Conservation (phyloP, 768 basidiomycete genomes). For the Mycena galericulata region DNA sequence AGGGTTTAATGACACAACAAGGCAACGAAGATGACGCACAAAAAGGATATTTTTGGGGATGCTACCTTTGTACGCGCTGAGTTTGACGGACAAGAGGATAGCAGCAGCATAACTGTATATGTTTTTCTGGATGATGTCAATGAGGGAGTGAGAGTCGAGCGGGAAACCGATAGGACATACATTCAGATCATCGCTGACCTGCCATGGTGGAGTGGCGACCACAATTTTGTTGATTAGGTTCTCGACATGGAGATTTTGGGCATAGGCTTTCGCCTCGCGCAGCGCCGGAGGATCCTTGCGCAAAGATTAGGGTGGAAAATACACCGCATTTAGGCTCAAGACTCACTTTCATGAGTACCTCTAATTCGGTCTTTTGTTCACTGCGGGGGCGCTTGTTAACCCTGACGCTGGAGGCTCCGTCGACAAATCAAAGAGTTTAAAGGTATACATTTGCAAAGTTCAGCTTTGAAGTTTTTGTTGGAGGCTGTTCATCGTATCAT, state of each 20-base stretch:
- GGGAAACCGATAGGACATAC: background rate
- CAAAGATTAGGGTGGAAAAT: background rate
- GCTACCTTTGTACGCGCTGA: constrained; percentile 37
- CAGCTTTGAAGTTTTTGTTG: background rate
- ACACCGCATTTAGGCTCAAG: background rate
- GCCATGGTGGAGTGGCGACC: constrained; percentile 24
- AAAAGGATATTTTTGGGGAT: constrained; percentile 31
- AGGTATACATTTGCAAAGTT: background rate
- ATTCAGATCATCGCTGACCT: constrained; percentile 17
- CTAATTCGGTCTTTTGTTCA: background rate
- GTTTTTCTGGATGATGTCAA: constrained; percentile 28
- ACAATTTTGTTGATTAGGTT: constrained; percentile 28
- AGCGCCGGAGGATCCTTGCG: background rate
- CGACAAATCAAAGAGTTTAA: background rate
- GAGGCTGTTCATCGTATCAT: constrained; percentile 6
- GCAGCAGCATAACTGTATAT: constrained; percentile 33
- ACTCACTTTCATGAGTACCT: background rate
- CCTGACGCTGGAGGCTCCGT: too few species aligned
- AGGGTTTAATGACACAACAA: background rate
- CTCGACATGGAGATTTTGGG: background rate
- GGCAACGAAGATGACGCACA: constrained; percentile 2
- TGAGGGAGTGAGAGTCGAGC: background rate
- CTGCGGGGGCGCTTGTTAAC: background rate
- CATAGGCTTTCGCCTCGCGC: background rate
- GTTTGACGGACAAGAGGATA: constrained; percentile 38